Percentiles rank a stretch among this genome's conserved stretches.
phyloP scores from a whole-genome alignment of 106 monocot species.

The Amphibolis antarctica region DNA sequence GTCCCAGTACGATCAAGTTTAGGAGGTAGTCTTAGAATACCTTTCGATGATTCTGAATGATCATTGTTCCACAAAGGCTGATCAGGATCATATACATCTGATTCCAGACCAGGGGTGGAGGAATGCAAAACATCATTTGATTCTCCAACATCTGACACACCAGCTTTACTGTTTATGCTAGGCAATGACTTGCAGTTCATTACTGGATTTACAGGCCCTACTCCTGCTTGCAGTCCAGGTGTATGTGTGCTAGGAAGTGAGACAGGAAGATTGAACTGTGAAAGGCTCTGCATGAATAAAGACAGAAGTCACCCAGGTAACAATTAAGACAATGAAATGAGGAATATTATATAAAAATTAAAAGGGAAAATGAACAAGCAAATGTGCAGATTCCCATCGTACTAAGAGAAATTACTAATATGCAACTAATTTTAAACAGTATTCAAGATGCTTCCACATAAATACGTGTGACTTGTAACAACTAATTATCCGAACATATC shows the following conservation, averaged over 20 bases:
- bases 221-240: slow-evolving; percentile 33
- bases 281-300: slow-evolving; percentile 70
- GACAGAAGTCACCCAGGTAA: background rate
- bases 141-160: slow-evolving; percentile 22
- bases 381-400: background rate
- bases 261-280: slow-evolving; percentile 92
- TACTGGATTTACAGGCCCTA: slow-evolving; percentile 19
- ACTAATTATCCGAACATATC: no score
- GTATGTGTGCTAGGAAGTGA: slow-evolving; percentile 43
- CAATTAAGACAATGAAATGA: background rate
- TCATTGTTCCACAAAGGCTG: slow-evolving; percentile 84
- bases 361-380: background rate
- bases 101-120: slow-evolving; percentile 34
- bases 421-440: no score
- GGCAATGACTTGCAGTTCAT: slow-evolving; percentile 26
- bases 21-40: slow-evolving; percentile 38
- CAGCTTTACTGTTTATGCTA: slow-evolving; percentile 43
- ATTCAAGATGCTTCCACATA: no score
- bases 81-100: slow-evolving; percentile 99
- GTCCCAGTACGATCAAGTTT: slow-evolving; percentile 29
- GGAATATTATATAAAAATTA: background rate
- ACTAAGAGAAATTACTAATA: no score
- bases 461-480: no score
- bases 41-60: slow-evolving; percentile 32
- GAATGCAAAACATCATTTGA: slow-evolving; percentile 21